Evolutionary conservation across 441 rosid species (phyloP).

Genomic region (Croton laevigatus): DNA sequence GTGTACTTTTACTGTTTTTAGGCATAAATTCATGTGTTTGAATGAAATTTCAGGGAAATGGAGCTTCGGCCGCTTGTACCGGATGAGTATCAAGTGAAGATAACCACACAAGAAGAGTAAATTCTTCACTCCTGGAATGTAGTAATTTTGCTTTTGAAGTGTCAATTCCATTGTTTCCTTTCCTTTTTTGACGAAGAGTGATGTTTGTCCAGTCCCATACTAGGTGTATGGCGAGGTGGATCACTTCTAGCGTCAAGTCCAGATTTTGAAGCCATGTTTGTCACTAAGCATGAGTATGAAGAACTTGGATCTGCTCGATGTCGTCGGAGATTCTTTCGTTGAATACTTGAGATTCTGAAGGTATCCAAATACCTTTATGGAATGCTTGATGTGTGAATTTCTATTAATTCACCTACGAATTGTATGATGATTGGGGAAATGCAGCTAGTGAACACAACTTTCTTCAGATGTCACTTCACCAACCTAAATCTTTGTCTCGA

Average conservation of each 20-base stretch:
- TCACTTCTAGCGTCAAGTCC: slow-evolving; percentile 95
- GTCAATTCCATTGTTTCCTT: slow-evolving; percentile 4
- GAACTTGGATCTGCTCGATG: slow-evolving; percentile 93
- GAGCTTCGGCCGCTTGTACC: slow-evolving; percentile 97
- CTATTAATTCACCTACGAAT: background rate
- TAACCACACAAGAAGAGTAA: slow-evolving; percentile 87
- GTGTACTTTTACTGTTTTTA: background rate
- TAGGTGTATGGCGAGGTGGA: slow-evolving; percentile 97
- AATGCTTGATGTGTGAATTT: background rate
- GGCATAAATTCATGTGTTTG: slow-evolving; percentile 4
- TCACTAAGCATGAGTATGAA: slow-evolving; percentile 90
- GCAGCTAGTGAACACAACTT: slow-evolving; percentile 2
- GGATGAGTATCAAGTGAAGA: slow-evolving; percentile 70
- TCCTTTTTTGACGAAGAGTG: slow-evolving; percentile 10
- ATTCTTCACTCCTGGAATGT: slow-evolving; percentile 21
- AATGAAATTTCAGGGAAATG: slow-evolving; percentile 52
- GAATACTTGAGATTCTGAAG: slow-evolving; percentile 29
- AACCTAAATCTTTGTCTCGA: background rate
- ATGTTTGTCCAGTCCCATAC: slow-evolving; percentile 58
- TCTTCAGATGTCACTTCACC: background rate
- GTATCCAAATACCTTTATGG: slow-evolving; percentile 13
- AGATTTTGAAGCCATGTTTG: slow-evolving; percentile 79
- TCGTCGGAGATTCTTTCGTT: slow-evolving; percentile 74
- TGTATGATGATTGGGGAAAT: slow-evolving; percentile 6
- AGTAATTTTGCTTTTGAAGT: slow-evolving; percentile 16